These are phyloP conservation scores for Periconia digitata DNA, from an alignment of 2,329 filamentous ascomycete species.

Conservation along the genomic window DNA sequence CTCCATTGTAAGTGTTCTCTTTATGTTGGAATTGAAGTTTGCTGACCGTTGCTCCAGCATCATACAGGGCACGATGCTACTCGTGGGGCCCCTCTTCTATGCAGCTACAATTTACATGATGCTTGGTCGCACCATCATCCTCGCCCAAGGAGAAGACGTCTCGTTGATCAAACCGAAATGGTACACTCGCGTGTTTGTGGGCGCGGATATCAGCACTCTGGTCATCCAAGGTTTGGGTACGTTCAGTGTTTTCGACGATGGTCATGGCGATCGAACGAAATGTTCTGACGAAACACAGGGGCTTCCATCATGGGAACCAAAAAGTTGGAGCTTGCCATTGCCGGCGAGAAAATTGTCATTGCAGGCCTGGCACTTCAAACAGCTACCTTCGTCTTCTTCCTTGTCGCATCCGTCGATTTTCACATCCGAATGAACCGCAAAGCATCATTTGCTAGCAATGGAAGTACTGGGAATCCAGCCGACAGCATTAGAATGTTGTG, in stretches of 20 bases:
- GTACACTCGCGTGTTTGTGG: conserved; percentile 33
- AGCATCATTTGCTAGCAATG: not conserved
- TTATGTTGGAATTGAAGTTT: too few species aligned
- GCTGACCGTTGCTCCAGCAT: too few species aligned
- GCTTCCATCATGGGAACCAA: conserved; percentile 37
- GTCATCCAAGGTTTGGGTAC: conserved; percentile 34
- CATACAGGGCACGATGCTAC: conserved; percentile 44
- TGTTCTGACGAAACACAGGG: conserved; percentile 16
- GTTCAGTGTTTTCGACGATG: not conserved
- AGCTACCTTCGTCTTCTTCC: conserved; percentile 34
- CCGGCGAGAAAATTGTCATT: conserved; percentile 37
- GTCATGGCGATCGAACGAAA: not conserved
- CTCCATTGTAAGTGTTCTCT: too few species aligned
- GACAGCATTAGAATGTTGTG: conserved; percentile 32
- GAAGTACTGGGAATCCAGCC: not conserved
- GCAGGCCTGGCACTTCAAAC: conserved; percentile 38
- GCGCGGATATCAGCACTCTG: conserved; percentile 31
- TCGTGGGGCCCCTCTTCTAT: conserved; percentile 50
- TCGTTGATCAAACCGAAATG: conserved; percentile 30
- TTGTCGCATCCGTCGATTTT: conserved; percentile 32
- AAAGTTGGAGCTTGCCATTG: conserved; percentile 32
- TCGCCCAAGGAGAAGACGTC: conserved; percentile 26
- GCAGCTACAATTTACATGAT: conserved; percentile 53
- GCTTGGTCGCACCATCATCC: conserved; percentile 43
- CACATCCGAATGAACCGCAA: conserved; percentile 29